Evolutionary conservation across 768 basidiomycete species (phyloP).

Genomic region (Kwoniella europaea): DNA sequence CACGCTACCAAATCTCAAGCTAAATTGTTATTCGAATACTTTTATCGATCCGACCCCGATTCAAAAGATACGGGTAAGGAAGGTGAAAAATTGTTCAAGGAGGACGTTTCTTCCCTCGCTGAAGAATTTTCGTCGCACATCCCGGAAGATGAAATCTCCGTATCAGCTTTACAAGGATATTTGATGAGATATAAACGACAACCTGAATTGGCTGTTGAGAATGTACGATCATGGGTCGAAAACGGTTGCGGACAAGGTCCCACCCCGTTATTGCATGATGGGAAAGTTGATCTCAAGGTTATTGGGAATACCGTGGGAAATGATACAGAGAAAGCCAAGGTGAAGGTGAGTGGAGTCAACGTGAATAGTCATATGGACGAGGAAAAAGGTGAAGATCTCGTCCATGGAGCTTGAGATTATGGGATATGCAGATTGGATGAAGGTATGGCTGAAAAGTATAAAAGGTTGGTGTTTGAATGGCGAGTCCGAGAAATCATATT

Average conservation of each 20-base stretch:
- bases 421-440: background rate
- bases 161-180: constrained; percentile 88
- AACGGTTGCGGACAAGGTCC: constrained; percentile 50
- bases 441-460: no score
- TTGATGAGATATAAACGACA: constrained; percentile 72
- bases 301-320: background rate
- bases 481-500: no score
- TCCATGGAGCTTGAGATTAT: background rate
- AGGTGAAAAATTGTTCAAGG: background rate
- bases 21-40: constrained; percentile 34
- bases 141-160: constrained; percentile 69
- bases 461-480: no score
- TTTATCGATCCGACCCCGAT: constrained; percentile 20
- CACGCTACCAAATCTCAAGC: constrained; percentile 69
- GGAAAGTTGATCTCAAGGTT: constrained; percentile 5
- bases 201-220: constrained; percentile 71
- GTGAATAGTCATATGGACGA: background rate
- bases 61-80: background rate
- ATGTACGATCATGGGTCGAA: constrained; percentile 76
- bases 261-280: constrained; percentile 5
- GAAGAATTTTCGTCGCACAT: constrained; percentile 65
- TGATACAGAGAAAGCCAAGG: background rate
- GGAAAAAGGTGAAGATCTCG: background rate
- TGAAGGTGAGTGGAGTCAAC: background rate
- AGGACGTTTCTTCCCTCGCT: constrained; percentile 60